A percentile compares a stretch with the other conserved stretches of the same genome.
phyloP scores from a whole-genome alignment of 768 basidiomycete species.

The Calvatia gigantea region DNA sequence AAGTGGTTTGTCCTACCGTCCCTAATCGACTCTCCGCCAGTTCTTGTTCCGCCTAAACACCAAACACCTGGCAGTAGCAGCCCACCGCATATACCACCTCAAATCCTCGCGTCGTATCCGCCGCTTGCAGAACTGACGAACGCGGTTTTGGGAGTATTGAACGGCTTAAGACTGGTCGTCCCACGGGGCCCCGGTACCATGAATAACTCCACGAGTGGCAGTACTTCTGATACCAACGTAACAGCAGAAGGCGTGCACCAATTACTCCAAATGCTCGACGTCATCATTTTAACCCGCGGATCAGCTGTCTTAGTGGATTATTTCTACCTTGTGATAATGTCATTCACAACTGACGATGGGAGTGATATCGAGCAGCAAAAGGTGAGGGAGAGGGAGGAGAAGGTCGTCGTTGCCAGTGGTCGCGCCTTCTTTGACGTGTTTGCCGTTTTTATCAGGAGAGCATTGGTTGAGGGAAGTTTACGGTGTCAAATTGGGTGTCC shows the following conservation, averaged over 20 bases:
- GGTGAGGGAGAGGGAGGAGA: conserved; percentile 23
- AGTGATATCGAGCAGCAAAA: conserved; percentile 16
- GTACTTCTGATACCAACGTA: not conserved
- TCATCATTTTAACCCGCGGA: conserved; percentile 17
- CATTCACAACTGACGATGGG: not conserved
- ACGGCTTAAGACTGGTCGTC: conserved; percentile 77
- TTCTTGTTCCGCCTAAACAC: conserved; percentile 18
- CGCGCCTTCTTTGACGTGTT: conserved; percentile 58
- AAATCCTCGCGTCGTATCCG: conserved; percentile 67
- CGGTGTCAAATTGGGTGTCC: conserved; percentile 19
- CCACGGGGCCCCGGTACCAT: conserved; percentile 47
- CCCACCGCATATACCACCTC: conserved; percentile 65
- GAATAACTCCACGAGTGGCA: not conserved
- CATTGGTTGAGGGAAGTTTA: conserved; percentile 76
- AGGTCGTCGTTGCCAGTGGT: conserved; percentile 43
- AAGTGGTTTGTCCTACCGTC: conserved; percentile 47
- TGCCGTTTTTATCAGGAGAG: conserved; percentile 68
- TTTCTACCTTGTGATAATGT: not conserved
- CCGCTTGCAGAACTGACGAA: conserved; percentile 76
- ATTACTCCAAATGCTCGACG: conserved; percentile 50
- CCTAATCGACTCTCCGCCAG: conserved; percentile 25
- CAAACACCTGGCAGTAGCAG: conserved; percentile 19
- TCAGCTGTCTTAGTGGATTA: not conserved
- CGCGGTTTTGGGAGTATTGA: conserved; percentile 67
- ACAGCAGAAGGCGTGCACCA: conserved; percentile 25